Evolutionary conservation across 192 early-diverging fungal species (phyloP).

Genomic region (Oehlia diaphana): DNA sequence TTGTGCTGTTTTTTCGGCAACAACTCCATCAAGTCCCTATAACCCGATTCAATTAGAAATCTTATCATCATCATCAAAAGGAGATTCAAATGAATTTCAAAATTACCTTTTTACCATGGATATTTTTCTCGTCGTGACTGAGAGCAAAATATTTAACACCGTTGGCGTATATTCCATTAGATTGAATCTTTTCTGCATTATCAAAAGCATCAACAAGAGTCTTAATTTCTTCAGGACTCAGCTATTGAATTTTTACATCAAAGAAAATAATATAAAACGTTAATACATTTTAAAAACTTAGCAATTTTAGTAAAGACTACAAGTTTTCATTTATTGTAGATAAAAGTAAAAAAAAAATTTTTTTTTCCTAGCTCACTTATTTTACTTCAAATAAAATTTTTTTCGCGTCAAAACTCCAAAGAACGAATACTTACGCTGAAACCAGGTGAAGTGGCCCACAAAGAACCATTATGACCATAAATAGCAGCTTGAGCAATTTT

Average conservation of each 20-base stretch:
- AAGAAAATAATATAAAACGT: too few relatives aligned
- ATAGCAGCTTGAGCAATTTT: conserved; percentile 78
- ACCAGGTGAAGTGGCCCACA: conserved; percentile 77
- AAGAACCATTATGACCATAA: conserved; percentile 74
- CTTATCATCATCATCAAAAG: background rate
- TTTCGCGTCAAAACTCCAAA: background rate
- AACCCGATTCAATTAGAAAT: background rate
- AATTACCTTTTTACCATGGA: conserved; percentile 81
- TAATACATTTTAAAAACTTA: too few relatives aligned
- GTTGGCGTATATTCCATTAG: conserved; percentile 60
- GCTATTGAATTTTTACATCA: conserved; percentile 35
- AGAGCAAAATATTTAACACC: conserved; percentile 76
- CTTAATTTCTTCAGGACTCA: conserved; percentile 52
- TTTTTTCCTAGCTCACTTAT: background rate
- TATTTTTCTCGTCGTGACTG: conserved; percentile 61
- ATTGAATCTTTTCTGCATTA: conserved; percentile 57
- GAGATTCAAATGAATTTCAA: background rate
- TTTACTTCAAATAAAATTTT: conserved; percentile 9
- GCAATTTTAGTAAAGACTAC: background rate
- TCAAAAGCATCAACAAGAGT: conserved; percentile 60
- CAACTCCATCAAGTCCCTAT: conserved; percentile 69
- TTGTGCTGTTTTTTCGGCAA: conserved; percentile 76
- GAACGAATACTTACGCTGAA: conserved; percentile 63
- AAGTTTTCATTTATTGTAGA: background rate
- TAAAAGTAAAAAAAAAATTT: background rate